Evolutionary conservation across 2,329 filamentous ascomycete genomes (phyloP).

Genomic region (Diaporthe ilicicola): DNA sequence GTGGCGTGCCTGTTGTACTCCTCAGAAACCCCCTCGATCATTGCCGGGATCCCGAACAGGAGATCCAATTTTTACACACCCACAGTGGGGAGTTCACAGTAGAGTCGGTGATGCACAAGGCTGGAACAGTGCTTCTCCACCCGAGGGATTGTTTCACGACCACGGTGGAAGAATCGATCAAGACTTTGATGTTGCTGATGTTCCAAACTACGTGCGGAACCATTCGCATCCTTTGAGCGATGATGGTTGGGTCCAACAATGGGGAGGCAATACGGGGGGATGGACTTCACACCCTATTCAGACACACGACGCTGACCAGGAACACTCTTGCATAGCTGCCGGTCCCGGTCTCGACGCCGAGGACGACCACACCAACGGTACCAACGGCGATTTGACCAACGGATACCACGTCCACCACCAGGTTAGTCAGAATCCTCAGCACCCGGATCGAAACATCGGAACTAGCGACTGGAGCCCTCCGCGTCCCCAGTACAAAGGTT

Average conservation of each 20-base stretch:
- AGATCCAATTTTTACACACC: not conserved
- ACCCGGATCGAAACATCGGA: not conserved
- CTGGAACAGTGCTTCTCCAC: not conserved
- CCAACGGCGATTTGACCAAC: not conserved
- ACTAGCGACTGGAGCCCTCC: slow-evolving; percentile 14
- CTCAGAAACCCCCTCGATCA: not conserved
- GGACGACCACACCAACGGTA: not conserved
- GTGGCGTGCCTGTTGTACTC: not conserved
- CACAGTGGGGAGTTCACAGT: not conserved
- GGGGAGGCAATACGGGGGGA: not conserved
- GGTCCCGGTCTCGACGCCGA: not conserved
- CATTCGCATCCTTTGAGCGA: not conserved
- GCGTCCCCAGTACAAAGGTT: not conserved
- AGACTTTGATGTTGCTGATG: too few species aligned
- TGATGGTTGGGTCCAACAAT: not conserved
- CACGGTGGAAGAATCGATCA: not conserved
- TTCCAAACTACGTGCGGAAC: not conserved
- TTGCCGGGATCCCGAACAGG: not conserved
- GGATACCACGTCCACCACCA: not conserved
- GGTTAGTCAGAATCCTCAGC: slow-evolving; percentile 1
- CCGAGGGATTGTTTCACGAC: not conserved
- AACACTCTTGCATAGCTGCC: not conserved
- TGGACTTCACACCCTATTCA: not conserved
- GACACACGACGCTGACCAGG: not conserved
- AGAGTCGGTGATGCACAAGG: not conserved